Evolutionary conservation across 176 grass and related monocot genomes (phyloP).

Genomic region (Aegilops umbellulata): DNA sequence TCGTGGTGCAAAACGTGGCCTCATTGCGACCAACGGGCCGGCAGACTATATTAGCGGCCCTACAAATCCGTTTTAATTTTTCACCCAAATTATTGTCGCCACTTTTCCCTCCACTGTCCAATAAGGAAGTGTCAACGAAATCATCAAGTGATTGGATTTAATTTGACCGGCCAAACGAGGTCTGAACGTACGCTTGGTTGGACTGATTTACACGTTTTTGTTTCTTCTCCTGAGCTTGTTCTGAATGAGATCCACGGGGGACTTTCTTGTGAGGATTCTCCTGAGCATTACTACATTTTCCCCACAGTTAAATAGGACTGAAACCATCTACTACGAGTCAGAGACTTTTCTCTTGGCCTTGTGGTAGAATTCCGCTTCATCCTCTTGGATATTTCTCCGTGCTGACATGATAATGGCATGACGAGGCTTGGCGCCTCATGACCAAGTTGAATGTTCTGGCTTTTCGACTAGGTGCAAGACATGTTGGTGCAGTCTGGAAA

Average conservation of each 20-base stretch:
- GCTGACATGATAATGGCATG: too few relatives aligned
- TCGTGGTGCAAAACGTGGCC: not conserved
- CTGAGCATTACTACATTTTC: not conserved
- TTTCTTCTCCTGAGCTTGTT: not conserved
- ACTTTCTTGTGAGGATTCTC: not conserved
- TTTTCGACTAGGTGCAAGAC: too few relatives aligned
- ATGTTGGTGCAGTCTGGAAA: too few relatives aligned
- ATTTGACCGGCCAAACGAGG: not conserved
- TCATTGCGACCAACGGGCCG: not conserved
- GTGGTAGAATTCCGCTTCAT: not conserved
- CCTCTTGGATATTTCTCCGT: too few relatives aligned
- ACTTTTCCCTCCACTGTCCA: not conserved
- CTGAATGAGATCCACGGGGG: too few relatives aligned
- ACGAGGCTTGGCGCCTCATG: too few relatives aligned
- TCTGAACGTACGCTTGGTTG: not conserved
- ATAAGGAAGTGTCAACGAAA: not conserved
- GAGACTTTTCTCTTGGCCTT: not conserved
- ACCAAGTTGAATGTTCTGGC: too few relatives aligned
- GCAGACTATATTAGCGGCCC: not conserved
- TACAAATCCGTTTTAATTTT: not conserved
- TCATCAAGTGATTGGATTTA: not conserved
- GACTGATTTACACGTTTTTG: not conserved
- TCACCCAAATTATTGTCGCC: not conserved
- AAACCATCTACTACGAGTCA: too few relatives aligned
- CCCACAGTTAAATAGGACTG: not conserved